Base-by-base conservation (phyloP, 164 flowering plant genomes). In the Piper longum region DNA sequence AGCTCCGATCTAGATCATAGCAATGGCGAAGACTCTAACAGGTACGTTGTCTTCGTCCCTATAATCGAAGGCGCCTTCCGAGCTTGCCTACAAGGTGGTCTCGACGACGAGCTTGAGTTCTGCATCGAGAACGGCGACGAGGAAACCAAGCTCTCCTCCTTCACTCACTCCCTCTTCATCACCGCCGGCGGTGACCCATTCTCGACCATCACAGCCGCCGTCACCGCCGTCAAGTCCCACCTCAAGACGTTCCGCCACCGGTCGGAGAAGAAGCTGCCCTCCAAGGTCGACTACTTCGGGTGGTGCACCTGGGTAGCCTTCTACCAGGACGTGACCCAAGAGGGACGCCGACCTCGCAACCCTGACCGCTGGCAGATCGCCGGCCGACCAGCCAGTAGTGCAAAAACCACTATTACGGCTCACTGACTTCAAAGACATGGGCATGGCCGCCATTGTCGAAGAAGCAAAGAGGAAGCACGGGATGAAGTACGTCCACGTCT, bases 221-320 rank as follows among this genome's bases (percentile, higher is more conserved):
- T 93, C 61, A 62, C 64, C 65, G 77, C 87, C 41, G 92, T 85
- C 44, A 84, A 85, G 51, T 45, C 48, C 7, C 96, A 88, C 56
- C 82, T 88, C 41, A 83, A 83, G 44, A 79, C 89, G 0, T 93
- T 93, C 73, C 81, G 85, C 58, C 87, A 73, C 64, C 79, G 90
- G 7, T 75, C 76, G 52, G 97, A 93, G 85, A 93, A 93, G 78
- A 85, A 80, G 57, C 65, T 93, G 54, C 97, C 99, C 0, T 81
- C 80, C 12, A 81, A 88, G 48, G 78, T 87, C 12, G 96, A 93
- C 74, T 85, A 75, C 58, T 93, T 93, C 65, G 97, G 99, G 13
- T 93, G 97, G 99, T 93, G 99, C 78, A 90, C 97, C 3, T 93
- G 99, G 99, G 99, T 88, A 68, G 99, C 97, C 14, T 93, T 93